Conservation (phyloP, 2,329 filamentous ascomycete genomes). For the Hawksworthiomyces lignivorus region DNA sequence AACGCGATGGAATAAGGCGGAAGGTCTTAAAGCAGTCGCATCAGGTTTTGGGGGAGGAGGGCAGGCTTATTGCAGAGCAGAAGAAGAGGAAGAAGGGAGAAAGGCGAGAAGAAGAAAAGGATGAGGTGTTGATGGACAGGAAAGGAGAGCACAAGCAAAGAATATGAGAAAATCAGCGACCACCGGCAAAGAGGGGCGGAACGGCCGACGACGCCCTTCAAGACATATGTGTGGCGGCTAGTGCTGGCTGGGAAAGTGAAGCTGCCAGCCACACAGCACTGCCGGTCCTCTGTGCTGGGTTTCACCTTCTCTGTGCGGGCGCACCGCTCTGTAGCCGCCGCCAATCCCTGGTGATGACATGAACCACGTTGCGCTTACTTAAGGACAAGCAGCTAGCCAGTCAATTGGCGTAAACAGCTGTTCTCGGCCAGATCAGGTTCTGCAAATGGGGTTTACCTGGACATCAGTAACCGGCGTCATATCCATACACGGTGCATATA, state of each 20-base stretch:
- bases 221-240: neutral
- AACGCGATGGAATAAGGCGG: no score
- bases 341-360: slow-evolving; percentile 6
- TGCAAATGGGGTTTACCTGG: no score
- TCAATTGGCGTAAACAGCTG: no score
- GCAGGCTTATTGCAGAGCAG: no score
- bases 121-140: neutral
- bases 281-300: neutral
- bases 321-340: neutral
- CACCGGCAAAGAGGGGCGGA: neutral
- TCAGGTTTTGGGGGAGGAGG: no score
- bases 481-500: slow-evolving; percentile 1
- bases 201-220: no score
- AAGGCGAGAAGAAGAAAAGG: neutral
- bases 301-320: no score
- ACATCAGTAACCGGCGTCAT: no score
- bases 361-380: slow-evolving; percentile 4
- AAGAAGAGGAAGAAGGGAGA: neutral
- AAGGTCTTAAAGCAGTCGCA: no score
- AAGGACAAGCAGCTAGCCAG: no score
- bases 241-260: neutral
- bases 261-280: slow-evolving; percentile 3
- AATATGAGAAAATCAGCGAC: neutral
- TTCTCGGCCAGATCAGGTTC: no score
- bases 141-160: neutral